These are phyloP conservation scores for Sanghuangporus weigelae DNA, from an alignment of 1,284 basidiomycete genomes.

Conservation along the genomic window DNA sequence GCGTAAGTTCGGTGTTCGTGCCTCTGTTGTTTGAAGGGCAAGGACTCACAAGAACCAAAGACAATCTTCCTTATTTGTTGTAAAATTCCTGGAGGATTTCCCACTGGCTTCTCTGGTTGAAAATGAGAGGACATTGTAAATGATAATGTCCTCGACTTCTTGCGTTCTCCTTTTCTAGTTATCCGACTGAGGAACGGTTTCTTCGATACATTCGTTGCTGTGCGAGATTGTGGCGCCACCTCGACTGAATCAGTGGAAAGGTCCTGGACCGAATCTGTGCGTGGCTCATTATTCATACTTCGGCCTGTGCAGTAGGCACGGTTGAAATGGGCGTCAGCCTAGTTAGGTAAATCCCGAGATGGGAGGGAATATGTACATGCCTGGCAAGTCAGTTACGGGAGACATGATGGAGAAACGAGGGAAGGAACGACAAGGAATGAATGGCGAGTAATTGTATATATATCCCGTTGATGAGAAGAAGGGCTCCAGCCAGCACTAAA, in stretches of 20 bases:
- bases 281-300: neutral
- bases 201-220: neutral
- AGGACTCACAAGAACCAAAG: constrained; percentile 42
- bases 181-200: neutral
- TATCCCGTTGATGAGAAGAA: too few species aligned
- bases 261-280: neutral
- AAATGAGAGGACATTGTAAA: neutral
- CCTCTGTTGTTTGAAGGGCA: too few species aligned
- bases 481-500: too few species aligned
- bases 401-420: too few species aligned
- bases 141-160: neutral
- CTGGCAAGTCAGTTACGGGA: too few species aligned
- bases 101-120: neutral
- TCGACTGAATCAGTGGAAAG: neutral
- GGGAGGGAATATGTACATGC: too few species aligned
- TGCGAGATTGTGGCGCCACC: neutral
- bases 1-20: neutral
- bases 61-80: constrained; percentile 46
- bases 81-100: constrained; percentile 34
- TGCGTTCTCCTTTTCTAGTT: neutral
- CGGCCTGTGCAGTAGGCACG: neutral
- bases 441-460: too few species aligned
- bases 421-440: too few species aligned
- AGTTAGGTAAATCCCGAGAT: too few species aligned
- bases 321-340: too few species aligned